Evolutionary conservation across 345 rosid genomes (phyloP), one percentile per base, ranked within the genome.

Genomic region (Euphorbia tirucalli): DNA sequence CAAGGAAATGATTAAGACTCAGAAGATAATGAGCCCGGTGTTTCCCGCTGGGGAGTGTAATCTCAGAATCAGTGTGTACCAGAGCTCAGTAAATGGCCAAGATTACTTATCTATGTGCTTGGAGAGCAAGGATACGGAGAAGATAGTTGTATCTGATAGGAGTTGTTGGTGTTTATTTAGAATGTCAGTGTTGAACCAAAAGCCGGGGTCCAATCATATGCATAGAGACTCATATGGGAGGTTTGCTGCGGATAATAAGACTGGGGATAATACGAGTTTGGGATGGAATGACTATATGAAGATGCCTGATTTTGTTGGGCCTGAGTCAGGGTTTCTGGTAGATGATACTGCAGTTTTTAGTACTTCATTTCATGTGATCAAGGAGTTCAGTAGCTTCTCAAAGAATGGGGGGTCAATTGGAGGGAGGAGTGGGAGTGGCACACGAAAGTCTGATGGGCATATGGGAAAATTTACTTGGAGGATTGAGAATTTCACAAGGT

Each of bases 151-250:
- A 16, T 84, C 87, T 0, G 99, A 96, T 66, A 83, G 98, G 80
- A 93, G 97, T 71, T 96, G 99, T 76, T 96, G 99, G 99, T 96
- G 99, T 82, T 86, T 96, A 77, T 96, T 96, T 82, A 81, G 99
- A 75, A 96, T 96, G 97, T 96, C 99, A 0, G 91, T 88, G 54
- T 78, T 95, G 87, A 95, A 92, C 68, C 99, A 90, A 68, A 95
- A 83, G 81, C 94, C 93, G 7, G 98, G 98, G 11, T 86, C 82
- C 19, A 86, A 87, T 79, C 99, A 95, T 73, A 87, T 89, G 93
- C 99, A 92, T 59, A 85, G 96, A 25, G 99, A 95, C 69, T 92
- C 97, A 0, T 95, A 92, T 75, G 99, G 99, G 18, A 88, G 98
- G 77, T 88, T 95, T 83, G 96, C 97, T 0, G 96, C 91, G 0